Evolutionary conservation across 768 basidiomycete species (phyloP).

Genomic region (Trametes villosa): DNA sequence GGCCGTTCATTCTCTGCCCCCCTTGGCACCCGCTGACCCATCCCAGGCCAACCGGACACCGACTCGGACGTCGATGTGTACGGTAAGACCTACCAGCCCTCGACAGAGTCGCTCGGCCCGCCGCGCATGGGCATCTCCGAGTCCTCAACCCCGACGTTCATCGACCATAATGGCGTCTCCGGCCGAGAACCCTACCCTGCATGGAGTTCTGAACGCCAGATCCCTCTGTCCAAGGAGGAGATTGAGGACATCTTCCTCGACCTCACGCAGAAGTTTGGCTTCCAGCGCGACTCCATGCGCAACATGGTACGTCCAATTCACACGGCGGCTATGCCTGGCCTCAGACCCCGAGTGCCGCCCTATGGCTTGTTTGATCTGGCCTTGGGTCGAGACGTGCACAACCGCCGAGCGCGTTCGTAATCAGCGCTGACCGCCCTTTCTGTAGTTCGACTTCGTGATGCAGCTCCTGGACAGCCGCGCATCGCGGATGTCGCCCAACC

Average conservation of each 20-base stretch:
- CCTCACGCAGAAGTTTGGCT: constrained; percentile 98
- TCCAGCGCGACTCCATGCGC: constrained; percentile 92
- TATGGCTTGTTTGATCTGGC: neutral
- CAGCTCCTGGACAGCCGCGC: constrained; percentile 95
- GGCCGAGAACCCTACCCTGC: constrained; percentile 88
- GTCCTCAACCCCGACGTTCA: constrained; percentile 73
- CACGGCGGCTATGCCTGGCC: constrained; percentile 11
- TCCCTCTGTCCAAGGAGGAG: constrained; percentile 98
- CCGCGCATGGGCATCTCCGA: constrained; percentile 66
- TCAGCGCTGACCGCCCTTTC: neutral
- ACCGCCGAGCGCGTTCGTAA: neutral
- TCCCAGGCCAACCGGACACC: constrained; percentile 74
- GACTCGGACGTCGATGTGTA: constrained; percentile 83
- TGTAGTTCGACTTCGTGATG: constrained; percentile 96
- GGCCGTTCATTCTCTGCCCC: neutral
- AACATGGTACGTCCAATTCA: constrained; percentile 71
- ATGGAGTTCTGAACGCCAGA: constrained; percentile 89
- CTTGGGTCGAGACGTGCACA: neutral
- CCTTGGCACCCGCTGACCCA: neutral
- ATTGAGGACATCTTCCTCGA: constrained; percentile 99
- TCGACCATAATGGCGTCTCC: constrained; percentile 59
- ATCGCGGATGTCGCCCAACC: constrained; percentile 95
- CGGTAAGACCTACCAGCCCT: constrained; percentile 69
- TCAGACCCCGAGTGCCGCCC: too few relatives aligned
- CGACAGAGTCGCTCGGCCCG: constrained; percentile 74